Evolutionary conservation across 2,329 filamentous ascomycete species (phyloP).

Genomic region (Knoxdaviesia proteae): DNA sequence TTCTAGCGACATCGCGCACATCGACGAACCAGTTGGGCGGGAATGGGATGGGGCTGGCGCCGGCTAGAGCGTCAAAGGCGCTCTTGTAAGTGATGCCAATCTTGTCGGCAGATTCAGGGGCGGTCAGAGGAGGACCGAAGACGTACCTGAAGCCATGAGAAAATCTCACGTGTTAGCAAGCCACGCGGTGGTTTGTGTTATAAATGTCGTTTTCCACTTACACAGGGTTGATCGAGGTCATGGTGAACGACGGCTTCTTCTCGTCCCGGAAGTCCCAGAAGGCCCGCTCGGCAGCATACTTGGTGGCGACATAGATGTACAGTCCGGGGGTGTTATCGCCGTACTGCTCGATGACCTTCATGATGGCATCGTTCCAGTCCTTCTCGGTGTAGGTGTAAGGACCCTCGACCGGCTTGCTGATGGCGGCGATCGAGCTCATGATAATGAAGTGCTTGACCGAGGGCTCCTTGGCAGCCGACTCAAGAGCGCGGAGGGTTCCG

Average conservation of each 20-base stretch:
- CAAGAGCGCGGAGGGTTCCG: slow-evolving; percentile 15
- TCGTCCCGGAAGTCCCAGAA: slow-evolving; percentile 15
- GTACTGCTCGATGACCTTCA: slow-evolving; percentile 3
- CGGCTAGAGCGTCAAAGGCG: too few relatives aligned
- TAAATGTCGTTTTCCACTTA: slow-evolving; percentile 10
- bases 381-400: slow-evolving; percentile 6
- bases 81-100: too few relatives aligned
- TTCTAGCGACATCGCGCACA: slow-evolving; percentile 20
- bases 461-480: slow-evolving; percentile 13
- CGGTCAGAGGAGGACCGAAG: too few relatives aligned
- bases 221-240: slow-evolving; percentile 18
- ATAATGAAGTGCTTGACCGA: slow-evolving; percentile 20
- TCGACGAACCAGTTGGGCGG: slow-evolving; percentile 14
- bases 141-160: too few relatives aligned
- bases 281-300: slow-evolving; percentile 11
- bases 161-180: slow-evolving; percentile 2
- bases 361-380: slow-evolving; percentile 9
- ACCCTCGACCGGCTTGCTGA: too few relatives aligned
- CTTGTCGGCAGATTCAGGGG: too few relatives aligned
- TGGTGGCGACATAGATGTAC: slow-evolving; percentile 12
- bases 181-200: slow-evolving; percentile 11
- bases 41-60: too few relatives aligned
- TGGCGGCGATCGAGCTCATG: slow-evolving; percentile 14
- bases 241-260: slow-evolving; percentile 13
- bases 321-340: slow-evolving; percentile 6